Percentiles rank a stretch among this genome's conserved stretches.
These are phyloP conservation scores for Rhynchospora tenuis DNA, from an alignment of 176 grass and related monocot species.

Conservation along the genomic window DNA sequence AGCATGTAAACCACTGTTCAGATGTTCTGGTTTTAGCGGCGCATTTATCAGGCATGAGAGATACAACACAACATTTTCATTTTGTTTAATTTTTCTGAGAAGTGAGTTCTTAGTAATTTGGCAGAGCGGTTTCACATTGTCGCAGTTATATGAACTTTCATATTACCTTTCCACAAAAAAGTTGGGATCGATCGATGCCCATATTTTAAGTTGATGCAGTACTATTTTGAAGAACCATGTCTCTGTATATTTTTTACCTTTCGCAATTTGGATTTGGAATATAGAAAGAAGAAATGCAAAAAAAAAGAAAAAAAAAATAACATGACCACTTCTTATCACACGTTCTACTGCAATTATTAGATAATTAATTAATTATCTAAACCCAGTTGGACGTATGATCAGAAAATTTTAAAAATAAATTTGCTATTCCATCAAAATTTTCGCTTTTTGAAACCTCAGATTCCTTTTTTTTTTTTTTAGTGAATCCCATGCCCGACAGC, in stretches of 20 bases:
- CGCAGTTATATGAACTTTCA: not conserved
- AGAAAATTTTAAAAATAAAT: not conserved
- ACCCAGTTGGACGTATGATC: not conserved
- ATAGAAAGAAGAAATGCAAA: not conserved
- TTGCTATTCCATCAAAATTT: not conserved
- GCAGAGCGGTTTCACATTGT: slow-evolving; percentile 2
- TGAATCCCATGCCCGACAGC: slow-evolving; percentile 17
- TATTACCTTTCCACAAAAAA: not conserved
- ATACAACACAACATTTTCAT: not conserved
- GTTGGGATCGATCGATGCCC: too few relatives aligned
- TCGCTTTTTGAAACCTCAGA: too few relatives aligned
- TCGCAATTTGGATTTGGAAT: not conserved
- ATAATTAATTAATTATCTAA: too few relatives aligned
- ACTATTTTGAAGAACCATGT: too few relatives aligned
- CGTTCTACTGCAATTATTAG: too few relatives aligned
- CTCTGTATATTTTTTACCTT: too few relatives aligned
- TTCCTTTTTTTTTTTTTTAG: not conserved
- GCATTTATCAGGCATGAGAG: not conserved
- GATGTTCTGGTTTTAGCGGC: not conserved
- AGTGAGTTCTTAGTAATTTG: not conserved
- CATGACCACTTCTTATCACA: not conserved
- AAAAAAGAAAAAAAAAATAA: not conserved
- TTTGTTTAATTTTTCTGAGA: not conserved
- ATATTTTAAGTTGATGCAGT: too few relatives aligned
- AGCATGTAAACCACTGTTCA: not conserved